Conservation (phyloP, 2,329 filamentous ascomycete genomes). For the Tolypocladium endophyticum region DNA sequence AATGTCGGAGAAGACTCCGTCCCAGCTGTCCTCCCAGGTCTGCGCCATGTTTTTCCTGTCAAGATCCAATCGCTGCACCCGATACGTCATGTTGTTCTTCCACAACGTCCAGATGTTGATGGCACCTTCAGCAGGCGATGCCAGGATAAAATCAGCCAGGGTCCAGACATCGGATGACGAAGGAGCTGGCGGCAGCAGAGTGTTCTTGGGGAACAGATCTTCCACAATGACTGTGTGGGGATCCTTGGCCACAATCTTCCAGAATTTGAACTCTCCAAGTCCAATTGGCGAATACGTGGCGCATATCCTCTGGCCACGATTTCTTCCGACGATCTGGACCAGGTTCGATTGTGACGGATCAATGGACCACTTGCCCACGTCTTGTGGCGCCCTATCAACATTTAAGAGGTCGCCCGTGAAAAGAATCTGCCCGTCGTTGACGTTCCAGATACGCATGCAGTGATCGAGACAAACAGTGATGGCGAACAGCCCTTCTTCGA, state of each 20-base stretch:
- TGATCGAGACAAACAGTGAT: conserved; percentile 88
- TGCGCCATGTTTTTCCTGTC: conserved; percentile 51
- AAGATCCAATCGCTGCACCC: conserved; percentile 64
- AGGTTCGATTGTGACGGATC: conserved; percentile 70
- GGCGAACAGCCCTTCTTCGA: conserved; percentile 40
- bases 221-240: conserved; percentile 54
- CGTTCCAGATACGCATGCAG: conserved; percentile 79
- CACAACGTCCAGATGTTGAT: conserved; percentile 66
- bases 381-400: conserved; percentile 53
- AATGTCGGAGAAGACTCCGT: conserved; percentile 52
- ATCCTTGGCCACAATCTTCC: conserved; percentile 59
- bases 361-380: conserved; percentile 63
- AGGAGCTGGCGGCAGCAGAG: conserved; percentile 56
- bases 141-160: conserved; percentile 63
- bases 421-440: conserved; percentile 67
- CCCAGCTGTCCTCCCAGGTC: conserved; percentile 62
- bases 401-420: conserved; percentile 70
- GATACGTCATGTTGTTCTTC: conserved; percentile 75
- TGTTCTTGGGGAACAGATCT: conserved; percentile 55
- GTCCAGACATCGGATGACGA: conserved; percentile 71
- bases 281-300: conserved; percentile 84
- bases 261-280: conserved; percentile 89
- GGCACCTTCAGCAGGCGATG: conserved; percentile 39
- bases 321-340: conserved; percentile 57
- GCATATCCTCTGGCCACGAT: conserved; percentile 44